Evolutionary conservation across 768 basidiomycete species (phyloP), one percentile per base, ranked within the genome.

Genomic region (Pisolithus albus): DNA sequence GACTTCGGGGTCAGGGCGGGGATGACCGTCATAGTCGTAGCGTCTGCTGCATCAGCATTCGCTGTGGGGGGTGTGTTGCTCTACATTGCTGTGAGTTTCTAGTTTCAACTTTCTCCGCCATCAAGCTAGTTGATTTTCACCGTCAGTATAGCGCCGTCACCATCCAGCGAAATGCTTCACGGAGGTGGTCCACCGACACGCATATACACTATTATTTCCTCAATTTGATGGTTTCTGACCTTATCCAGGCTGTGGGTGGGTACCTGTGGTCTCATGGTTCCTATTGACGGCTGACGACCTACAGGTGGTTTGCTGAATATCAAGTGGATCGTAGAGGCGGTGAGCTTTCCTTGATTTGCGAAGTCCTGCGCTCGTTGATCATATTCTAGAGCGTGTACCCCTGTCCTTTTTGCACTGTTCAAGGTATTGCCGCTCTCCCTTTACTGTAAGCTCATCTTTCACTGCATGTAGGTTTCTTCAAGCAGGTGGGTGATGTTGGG

Each of bases 401-500:
- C 36, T 66, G 66, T 16, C 26, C 52, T 13, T 51, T 60, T 36
- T 73, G 72, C 51, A 70, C 63, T 15, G 60, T 64, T 4, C 72
- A 73, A 64, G 72, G 72, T 67, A 52, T 36, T 23, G 37, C 48
- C 23, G 19, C 38, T 19, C 36, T 37, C 18, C 28, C 47, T 46
- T 24, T 24, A 19, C 39, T 13, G 5, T 11, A 23, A 2, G 8
- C 13, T 19, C 13, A 21, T 28, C 15, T n/a, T 18, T 52, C 18
- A 49, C 34, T 21, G 23, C 23, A 5, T 23, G 28, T 32, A 72
- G 71, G 70, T 34, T 59, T 68, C 6, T 56, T 72, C 53, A 70
- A 72, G 50, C 66, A 74, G 46, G 57, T 69, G 28, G 73, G 73
- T 3, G 72, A 74, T 52, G 72, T 73, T 13, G 71, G 71, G 6